These are phyloP conservation scores for Cucurbitaria berberidis DNA, from an alignment of 2,329 filamentous ascomycete species.

Conservation along the genomic window DNA sequence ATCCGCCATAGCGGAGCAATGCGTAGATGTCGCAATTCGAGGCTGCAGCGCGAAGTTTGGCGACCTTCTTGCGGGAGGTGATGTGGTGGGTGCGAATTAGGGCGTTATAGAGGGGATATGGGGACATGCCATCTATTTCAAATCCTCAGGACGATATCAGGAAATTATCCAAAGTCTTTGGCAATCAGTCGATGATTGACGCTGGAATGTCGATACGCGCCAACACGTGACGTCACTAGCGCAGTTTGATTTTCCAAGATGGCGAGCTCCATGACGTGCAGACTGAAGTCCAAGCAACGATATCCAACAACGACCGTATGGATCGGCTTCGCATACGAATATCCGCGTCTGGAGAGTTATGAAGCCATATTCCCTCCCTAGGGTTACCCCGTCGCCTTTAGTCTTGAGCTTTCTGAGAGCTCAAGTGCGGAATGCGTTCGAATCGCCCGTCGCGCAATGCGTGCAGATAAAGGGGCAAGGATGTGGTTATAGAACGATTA, in stretches of 20 bases:
- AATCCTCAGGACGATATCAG: neutral
- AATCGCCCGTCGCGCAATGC: constrained; percentile 31
- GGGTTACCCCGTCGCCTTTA: constrained; percentile 43
- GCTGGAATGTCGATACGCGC: constrained; percentile 3
- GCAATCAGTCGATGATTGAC: neutral
- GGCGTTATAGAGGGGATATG: constrained; percentile 55
- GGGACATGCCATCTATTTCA: constrained; percentile 25
- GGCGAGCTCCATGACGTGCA: constrained; percentile 21
- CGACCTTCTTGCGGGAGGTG: constrained; percentile 77
- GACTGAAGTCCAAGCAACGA: constrained; percentile 10
- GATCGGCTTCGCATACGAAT: constrained; percentile 30
- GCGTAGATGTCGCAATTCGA: constrained; percentile 66
- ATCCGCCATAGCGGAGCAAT: constrained; percentile 69
- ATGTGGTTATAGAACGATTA: constrained; percentile 15
- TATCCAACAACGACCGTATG: constrained; percentile 32
- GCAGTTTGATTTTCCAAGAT: constrained; percentile 25
- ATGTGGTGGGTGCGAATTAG: constrained; percentile 82
- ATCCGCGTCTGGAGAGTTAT: constrained; percentile 41
- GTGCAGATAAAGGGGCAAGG: constrained; percentile 26
- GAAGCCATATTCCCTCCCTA: constrained; percentile 43
- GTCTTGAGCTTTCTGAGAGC: constrained; percentile 48
- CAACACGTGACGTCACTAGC: constrained; percentile 41
- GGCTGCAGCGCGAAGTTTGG: constrained; percentile 68
- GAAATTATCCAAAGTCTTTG: neutral
- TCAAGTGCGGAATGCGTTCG: constrained; percentile 41